A percentile compares a stretch with the other conserved stretches of the same genome.
Evolutionary conservation across 2,329 filamentous ascomycete species (phyloP).

Genomic region (Leptodontidium sp.): DNA sequence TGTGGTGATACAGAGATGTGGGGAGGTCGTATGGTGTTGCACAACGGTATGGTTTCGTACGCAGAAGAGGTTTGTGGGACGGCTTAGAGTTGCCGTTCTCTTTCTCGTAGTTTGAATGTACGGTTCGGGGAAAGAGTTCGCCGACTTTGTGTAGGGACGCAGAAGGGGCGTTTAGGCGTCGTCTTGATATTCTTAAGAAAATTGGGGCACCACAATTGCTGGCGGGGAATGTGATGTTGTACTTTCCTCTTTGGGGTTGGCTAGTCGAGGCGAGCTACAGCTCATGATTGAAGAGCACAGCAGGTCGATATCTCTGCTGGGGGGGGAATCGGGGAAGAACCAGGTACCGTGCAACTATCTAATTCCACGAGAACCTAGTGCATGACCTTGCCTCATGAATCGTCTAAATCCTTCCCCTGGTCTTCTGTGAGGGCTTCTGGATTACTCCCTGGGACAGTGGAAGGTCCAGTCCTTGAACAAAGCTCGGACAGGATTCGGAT

Average conservation of each 20-base stretch:
- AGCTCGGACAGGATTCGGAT: no score
- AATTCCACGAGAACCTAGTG: no score
- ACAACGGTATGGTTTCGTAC: not conserved
- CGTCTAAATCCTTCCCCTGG: no score
- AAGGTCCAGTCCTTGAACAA: no score
- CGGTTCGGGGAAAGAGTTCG: not conserved
- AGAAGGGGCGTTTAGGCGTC: not conserved
- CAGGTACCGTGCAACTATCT: not conserved
- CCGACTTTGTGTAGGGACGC: conserved; percentile 7
- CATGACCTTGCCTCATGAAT: no score
- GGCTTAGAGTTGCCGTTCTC: not conserved
- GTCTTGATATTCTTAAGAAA: not conserved
- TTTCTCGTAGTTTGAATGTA: not conserved
- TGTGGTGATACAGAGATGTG: conserved; percentile 6
- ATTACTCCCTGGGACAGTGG: no score
- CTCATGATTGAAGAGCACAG: not conserved
- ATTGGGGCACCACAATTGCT: not conserved
- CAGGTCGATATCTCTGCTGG: not conserved
- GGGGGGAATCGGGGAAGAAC: not conserved
- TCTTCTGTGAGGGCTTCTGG: no score
- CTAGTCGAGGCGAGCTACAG: not conserved
- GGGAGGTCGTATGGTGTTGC: not conserved
- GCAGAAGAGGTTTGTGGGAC: not conserved
- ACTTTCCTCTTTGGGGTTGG: not conserved
- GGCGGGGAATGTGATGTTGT: conserved; percentile 1